Conservation (phyloP, 106 monocot species). For the Alisma plantagoaquatica region DNA sequence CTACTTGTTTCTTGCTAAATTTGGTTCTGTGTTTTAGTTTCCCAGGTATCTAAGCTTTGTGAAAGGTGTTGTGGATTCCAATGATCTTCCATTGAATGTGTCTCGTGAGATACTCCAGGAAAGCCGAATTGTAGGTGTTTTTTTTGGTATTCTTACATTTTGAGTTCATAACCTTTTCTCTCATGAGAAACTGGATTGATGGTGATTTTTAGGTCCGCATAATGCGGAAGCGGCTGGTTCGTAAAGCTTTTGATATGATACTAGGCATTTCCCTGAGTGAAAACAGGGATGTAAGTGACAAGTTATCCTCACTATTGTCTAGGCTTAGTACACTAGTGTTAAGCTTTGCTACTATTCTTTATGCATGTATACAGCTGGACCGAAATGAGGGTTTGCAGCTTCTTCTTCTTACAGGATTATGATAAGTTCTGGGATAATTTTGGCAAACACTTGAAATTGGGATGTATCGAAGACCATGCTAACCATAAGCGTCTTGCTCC, state of each 20-base stretch:
- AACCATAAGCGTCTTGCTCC: slow-evolving; percentile 97
- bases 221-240: slow-evolving; percentile 88
- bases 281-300: slow-evolving; percentile 68
- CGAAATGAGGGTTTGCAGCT: neutral
- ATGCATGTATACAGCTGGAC: too few relatives aligned
- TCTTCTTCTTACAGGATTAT: slow-evolving; percentile 52
- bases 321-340: too few relatives aligned
- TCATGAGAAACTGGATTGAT: too few relatives aligned
- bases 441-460: slow-evolving; percentile 84
- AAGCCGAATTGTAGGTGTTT: slow-evolving; percentile 89
- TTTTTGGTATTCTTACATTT: too few relatives aligned
- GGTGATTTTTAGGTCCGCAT: slow-evolving; percentile 99
- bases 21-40: slow-evolving; percentile 58
- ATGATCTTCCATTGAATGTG: slow-evolving; percentile 98
- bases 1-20: too few relatives aligned
- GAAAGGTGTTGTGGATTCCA: slow-evolving; percentile 98
- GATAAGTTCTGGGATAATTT: slow-evolving; percentile 98
- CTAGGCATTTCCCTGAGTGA: slow-evolving; percentile 89
- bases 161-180: too few relatives aligned
- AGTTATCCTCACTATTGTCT: neutral
- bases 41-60: slow-evolving; percentile 97
- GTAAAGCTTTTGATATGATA: slow-evolving; percentile 99
- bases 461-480: slow-evolving; percentile 87
- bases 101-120: slow-evolving; percentile 99
- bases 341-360: too few relatives aligned